Evolutionary conservation across 345 rosid species (phyloP).

Genomic region (Noccaea caerulescens): DNA sequence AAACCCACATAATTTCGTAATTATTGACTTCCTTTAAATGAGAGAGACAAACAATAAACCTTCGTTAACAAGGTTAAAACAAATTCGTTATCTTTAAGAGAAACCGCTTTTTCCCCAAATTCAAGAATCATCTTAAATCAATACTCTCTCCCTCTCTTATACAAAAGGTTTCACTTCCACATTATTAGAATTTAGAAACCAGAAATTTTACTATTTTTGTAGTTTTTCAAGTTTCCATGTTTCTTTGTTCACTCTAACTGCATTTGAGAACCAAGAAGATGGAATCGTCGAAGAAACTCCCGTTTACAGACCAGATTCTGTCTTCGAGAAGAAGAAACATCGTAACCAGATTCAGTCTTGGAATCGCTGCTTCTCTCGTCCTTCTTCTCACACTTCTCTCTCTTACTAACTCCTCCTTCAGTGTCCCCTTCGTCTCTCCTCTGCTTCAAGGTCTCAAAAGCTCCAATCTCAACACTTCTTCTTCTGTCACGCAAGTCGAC

Average conservation of each 20-base stretch:
- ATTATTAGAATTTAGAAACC: neutral
- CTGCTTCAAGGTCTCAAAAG: conserved; percentile 50
- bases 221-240: conserved; percentile 17
- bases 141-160: conserved; percentile 35
- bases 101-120: conserved; percentile 28
- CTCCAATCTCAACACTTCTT: conserved; percentile 36
- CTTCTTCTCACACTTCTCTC: conserved; percentile 52
- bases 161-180: conserved; percentile 3
- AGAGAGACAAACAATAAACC: neutral
- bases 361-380: conserved; percentile 50
- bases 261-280: conserved; percentile 31
- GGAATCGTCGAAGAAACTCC: conserved; percentile 51
- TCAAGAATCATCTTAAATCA: neutral
- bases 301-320: conserved; percentile 53
- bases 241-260: neutral
- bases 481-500: conserved; percentile 40
- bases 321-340: conserved; percentile 51
- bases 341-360: conserved; percentile 56
- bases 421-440: conserved; percentile 48
- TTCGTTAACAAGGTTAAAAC: neutral
- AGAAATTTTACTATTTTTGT: conserved; percentile 13
- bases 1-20: conserved; percentile 18
- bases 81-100: conserved; percentile 14
- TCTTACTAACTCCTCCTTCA: conserved; percentile 50
- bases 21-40: conserved; percentile 3